Evolutionary conservation across 75 land plant genomes (phyloP), one percentile per base, ranked within the genome.

Genomic region (Pseudotsuga menziesii): DNA sequence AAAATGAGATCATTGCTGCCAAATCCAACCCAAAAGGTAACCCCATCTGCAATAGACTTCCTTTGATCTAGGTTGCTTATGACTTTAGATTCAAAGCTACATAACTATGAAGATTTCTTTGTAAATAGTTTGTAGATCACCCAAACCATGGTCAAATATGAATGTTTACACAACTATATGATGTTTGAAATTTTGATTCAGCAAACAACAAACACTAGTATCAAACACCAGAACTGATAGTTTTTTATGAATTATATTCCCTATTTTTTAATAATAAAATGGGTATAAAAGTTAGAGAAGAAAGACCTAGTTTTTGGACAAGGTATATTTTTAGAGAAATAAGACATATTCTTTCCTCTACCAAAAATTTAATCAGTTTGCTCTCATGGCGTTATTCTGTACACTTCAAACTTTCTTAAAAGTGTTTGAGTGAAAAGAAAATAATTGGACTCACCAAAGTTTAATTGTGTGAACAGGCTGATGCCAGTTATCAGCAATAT

Each of bases 1-100:
- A 83, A 70, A 23, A 78, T 83, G 83, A 75, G 78, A 22, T 80
- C 85, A 5, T 73, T 83, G 20, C 83, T 83, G 16, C 85, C 85
- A 52, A 73, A 48, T 55, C 32, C 74, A 73, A 54, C 7, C 74
- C 74, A 73, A 26, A 73, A 73, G 74, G 74, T 73, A 73, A 73
- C 19, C 12, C 29, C 19, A 14, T 73, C 56, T 73, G 29, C 29
- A 73, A 11, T 25, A 17, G 17, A 16, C 5, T 55, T 73, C 52
- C 23, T 73, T 17, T 6, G 3, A 59, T 59, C 15, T 59, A 19
- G 19, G 3, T 59, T 17, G 22, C 4, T 2, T 59, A 59, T 58
- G 22, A 59, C 15, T 5, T n/a, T 19, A 59, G 61, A 19, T 59
- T n/a, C 22, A 19, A 4, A 59, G 22, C 22, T 59, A 3, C 19